These are phyloP conservation scores for Paramecium octaurelia DNA, from an alignment of 73 alveolate genomes.

Conservation along the genomic window DNA sequence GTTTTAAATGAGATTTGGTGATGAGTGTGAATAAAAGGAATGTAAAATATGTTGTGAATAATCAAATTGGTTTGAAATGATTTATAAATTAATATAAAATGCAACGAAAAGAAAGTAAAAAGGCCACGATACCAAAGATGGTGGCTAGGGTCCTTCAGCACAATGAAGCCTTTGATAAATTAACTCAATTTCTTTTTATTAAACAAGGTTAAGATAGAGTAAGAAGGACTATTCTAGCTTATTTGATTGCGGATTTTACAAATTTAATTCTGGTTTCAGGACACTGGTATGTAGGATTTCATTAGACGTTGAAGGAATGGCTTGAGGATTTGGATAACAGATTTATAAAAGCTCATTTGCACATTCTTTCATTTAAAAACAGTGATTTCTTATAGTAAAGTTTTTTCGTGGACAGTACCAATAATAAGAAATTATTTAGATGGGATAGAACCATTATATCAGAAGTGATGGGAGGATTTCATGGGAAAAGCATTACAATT, in stretches of 20 bases:
- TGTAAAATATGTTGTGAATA: not conserved
- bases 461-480: not conserved
- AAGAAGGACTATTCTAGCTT: not conserved
- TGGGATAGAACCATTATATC: conserved; percentile 35
- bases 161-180: not conserved
- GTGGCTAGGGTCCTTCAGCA: not conserved
- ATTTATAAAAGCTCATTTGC: not conserved
- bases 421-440: not conserved
- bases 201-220: not conserved
- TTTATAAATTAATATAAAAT: not conserved
- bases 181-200: not conserved
- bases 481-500: not conserved
- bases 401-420: not conserved
- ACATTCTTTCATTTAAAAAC: conserved; percentile 8
- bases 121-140: not conserved
- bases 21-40: not conserved
- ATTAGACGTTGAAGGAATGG: not conserved
- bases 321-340: conserved; percentile 21
- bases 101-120: not conserved
- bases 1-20: too few species aligned
- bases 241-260: conserved; percentile 8
- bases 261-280: not conserved
- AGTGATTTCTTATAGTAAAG: not conserved
- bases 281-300: conserved; percentile 35
- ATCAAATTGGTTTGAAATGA: not conserved